phyloP scores from a whole-genome alignment of 106 monocot genomes.

The Allium sativum region DNA sequence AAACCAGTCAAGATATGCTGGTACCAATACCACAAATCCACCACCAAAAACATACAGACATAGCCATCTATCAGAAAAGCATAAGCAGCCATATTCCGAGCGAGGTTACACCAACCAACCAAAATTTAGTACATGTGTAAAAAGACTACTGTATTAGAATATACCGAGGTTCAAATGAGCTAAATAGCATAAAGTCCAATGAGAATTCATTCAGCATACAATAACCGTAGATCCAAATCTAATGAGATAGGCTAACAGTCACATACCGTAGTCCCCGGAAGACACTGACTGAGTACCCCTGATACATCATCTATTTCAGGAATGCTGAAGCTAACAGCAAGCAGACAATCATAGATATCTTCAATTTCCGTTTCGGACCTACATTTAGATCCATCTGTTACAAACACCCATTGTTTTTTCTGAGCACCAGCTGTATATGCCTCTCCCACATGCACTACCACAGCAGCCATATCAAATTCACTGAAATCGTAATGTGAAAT shows the following conservation, averaged over 20 bases:
- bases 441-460: constrained; percentile 72
- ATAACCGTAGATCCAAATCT: not conserved
- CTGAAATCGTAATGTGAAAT: constrained; percentile 17
- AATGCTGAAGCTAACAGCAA: constrained; percentile 63
- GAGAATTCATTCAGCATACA: not conserved
- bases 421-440: constrained; percentile 45
- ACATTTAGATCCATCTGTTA: constrained; percentile 58
- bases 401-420: constrained; percentile 88
- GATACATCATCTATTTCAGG: constrained; percentile 31
- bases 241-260: too few species aligned
- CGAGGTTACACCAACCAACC: too few species aligned
- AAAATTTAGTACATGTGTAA: too few species aligned
- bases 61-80: too few species aligned
- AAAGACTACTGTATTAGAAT: too few species aligned
- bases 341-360: constrained; percentile 29
- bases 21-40: too few species aligned
- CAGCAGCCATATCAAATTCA: constrained; percentile 86
- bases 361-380: constrained; percentile 19
- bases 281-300: constrained; percentile 30
- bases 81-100: too few species aligned
- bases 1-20: too few species aligned
- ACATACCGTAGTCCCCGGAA: constrained; percentile 57
- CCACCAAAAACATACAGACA: too few species aligned
- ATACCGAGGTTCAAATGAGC: too few species aligned
- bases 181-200: not conserved